phyloP scores from a whole-genome alignment of 495 filamentous ascomycete species.

The Haplographium delicatum region DNA sequence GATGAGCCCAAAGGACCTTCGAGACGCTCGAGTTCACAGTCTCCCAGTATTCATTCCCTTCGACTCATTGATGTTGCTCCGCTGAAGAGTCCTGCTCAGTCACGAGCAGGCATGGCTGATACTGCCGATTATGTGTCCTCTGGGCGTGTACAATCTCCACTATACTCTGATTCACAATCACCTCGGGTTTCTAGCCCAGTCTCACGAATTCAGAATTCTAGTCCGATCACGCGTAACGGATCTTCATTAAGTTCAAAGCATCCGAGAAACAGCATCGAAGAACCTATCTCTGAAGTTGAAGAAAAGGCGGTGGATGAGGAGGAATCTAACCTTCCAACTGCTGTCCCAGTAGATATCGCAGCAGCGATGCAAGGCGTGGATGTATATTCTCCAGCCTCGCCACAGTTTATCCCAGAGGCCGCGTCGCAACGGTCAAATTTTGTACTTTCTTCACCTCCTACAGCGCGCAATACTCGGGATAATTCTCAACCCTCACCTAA shows the following conservation, averaged over 20 bases:
- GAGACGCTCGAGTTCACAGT: slow-evolving; percentile 27
- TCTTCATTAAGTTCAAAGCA: slow-evolving; percentile 22
- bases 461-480: slow-evolving; percentile 2
- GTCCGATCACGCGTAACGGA: slow-evolving; percentile 17
- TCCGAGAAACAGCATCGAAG: slow-evolving; percentile 19
- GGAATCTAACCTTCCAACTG: slow-evolving; percentile 15
- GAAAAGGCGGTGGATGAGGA: slow-evolving; percentile 22
- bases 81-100: slow-evolving; percentile 38
- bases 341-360: slow-evolving; percentile 16
- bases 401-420: not conserved
- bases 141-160: slow-evolving; percentile 35
- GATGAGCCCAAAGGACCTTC: slow-evolving; percentile 15
- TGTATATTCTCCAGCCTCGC: slow-evolving; percentile 8
- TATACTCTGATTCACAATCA: slow-evolving; percentile 34
- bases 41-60: slow-evolving; percentile 47
- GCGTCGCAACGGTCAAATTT: slow-evolving; percentile 9
- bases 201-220: slow-evolving; percentile 10
- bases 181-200: slow-evolving; percentile 20
- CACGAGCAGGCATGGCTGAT: slow-evolving; percentile 39
- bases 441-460: slow-evolving; percentile 16
- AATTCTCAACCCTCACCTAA: not conserved
- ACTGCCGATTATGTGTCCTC: slow-evolving; percentile 30
- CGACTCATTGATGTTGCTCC: slow-evolving; percentile 48
- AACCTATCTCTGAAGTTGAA: slow-evolving; percentile 33
- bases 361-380: slow-evolving; percentile 23